phyloP scores from a whole-genome alignment of 306 rosid genomes.

The Ceratonia siliqua region DNA sequence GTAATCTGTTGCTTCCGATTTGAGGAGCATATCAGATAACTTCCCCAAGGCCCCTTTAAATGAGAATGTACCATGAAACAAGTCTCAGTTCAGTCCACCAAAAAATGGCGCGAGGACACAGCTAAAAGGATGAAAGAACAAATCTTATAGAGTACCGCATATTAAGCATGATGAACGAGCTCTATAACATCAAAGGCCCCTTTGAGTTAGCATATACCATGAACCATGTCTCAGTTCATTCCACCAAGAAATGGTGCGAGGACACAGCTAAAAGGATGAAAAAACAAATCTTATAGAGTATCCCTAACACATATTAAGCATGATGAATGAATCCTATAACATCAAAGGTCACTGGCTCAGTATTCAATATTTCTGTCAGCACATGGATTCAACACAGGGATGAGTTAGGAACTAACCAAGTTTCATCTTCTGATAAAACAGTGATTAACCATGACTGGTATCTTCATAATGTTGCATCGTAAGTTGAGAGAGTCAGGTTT shows the following conservation, averaged over 20 bases:
- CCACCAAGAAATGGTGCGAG: constrained; percentile 22
- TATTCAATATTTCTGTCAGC: constrained; percentile 4
- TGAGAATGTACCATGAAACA: constrained; percentile 33
- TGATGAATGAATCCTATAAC: constrained; percentile 7
- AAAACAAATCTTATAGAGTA: constrained; percentile 9
- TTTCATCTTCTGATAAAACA: constrained; percentile 29
- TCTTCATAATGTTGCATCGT: background rate
- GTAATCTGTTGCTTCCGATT: constrained; percentile 43
- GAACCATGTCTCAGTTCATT: constrained; percentile 40
- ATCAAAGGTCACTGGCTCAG: constrained; percentile 22
- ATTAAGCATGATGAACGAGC: no score
- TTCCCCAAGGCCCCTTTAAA: constrained; percentile 64
- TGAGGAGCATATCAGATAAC: constrained; percentile 55
- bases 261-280: constrained; percentile 23
- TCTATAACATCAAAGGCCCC: no score
- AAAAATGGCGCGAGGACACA: constrained; percentile 26
- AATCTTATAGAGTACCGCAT: no score
- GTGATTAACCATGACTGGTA: constrained; percentile 20
- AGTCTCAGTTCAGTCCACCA: constrained; percentile 40
- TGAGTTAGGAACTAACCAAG: background rate
- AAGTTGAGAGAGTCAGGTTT: background rate
- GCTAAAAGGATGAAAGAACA: background rate
- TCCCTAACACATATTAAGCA: constrained; percentile 20
- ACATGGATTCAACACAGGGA: background rate
- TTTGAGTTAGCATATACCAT: constrained; percentile 41